Evolutionary conservation across 352 stramenopile genomes (phyloP), one percentile per base, ranked within the genome.

Genomic region (Phytophthora brassicae): DNA sequence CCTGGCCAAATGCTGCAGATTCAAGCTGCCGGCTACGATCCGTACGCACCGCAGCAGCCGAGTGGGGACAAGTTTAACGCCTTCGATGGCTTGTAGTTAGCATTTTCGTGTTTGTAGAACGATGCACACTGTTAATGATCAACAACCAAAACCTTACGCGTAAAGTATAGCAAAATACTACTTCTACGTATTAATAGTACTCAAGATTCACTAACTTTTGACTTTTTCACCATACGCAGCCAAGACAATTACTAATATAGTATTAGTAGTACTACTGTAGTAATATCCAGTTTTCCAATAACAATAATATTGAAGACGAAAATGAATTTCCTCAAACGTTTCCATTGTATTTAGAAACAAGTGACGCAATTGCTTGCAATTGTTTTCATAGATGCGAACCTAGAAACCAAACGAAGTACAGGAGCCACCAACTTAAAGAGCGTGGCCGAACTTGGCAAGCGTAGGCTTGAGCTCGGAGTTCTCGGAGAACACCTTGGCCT

Each of bases 401-500:
- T 53, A 65, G 66, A 68, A 71, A 48, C 35, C 56, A 65, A 68
- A 47, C 28, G 46, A 47, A 57, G 45, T 48, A n/a, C n/a, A n/a
- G n/a, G n/a, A 59, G 42, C 51, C 39, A 60, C 28, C 64, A 63
- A 45, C 67, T 84, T 88, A 94, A 52, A 94, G 77, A 62, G 84
- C 72, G 66, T 89, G 73, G 67, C 86, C 86, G 61, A 75, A 95
- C 68, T 85, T 85, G 55, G 81, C 81, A 64, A 95, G 75, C 66
- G 82, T 92, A 23, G 86, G 86, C 80, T 92, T 92, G 73, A 94
- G 81, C 71, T 90, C 84, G 57, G 79, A 76, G 74, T 94, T 86
- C 58, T 92, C 84, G 66, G 77, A 53, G 59, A 81, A 89, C 36
- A 97, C 95, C 87, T 98, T 97, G 75, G 81, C 80, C 64, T 90